Base-by-base conservation (phyloP, 1,139 yeast species). In the Magnusiomyces sp. region DNA sequence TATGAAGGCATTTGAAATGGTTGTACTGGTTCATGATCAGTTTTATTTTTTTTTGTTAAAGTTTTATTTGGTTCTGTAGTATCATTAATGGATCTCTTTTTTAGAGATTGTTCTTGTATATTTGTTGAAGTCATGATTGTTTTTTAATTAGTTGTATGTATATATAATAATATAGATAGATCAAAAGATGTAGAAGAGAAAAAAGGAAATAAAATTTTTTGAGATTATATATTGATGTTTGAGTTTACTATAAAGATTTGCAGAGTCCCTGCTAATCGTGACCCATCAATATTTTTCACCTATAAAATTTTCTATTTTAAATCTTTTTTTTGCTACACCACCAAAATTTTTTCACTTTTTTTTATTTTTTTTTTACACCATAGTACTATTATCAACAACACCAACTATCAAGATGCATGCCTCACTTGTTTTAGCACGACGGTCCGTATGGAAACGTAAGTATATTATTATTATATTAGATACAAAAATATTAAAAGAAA, bases 371-470 rank as follows among this genome's bases (percentile, higher is more conserved):
- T n/a, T n/a, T n/a, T n/a, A n/a, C n/a, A n/a, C n/a, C n/a, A n/a
- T n/a, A n/a, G n/a, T n/a, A n/a, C n/a, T n/a, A n/a, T n/a, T n/a
- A n/a, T n/a, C n/a, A n/a, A n/a, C n/a, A n/a, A n/a, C n/a, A n/a
- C n/a, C n/a, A n/a, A n/a, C n/a, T 38, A 44, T 40, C 33, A 23
- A 9, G 55, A 84, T 84, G 94, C 76, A 79, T 68, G 75, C 84
- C 46, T 66, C 83, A 33, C 62, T 79, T 53, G 64, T 70, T 46
- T 67, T 79, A 47, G 70, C 84, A 55, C 75, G 76, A 56, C 78
- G 95, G 61, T 82, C 95, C 0, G 87, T 83, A 11, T 86, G 95
- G 95, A 86, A 86, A 65, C 80, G 75, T 70, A 55, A 9, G 47
- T 23, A 16, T 5, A 9, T 17, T 29, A 17, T 17, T 27, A 14